A percentile compares a stretch with the other conserved stretches of the same genome.
phyloP scores from a whole-genome alignment of 208 protist species.

The Leishmania aethiopica region DNA sequence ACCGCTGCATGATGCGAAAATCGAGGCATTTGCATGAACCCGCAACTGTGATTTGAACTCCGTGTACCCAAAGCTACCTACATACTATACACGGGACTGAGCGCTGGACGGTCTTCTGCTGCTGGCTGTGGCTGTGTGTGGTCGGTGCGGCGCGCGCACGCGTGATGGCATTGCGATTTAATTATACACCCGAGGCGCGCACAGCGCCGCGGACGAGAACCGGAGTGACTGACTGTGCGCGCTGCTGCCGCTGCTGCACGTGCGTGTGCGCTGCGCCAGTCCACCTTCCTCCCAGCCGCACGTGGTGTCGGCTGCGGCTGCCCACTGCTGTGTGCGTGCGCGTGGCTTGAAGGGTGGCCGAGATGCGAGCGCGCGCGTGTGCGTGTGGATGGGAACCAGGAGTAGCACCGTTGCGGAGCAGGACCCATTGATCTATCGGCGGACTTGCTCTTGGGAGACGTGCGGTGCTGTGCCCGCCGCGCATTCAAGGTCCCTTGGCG shows the following conservation, averaged over 20 bases:
- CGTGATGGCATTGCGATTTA: slow-evolving; percentile 13
- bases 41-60: slow-evolving; percentile 21
- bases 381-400: slow-evolving; percentile 12
- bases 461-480: too few relatives aligned
- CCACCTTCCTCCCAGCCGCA: slow-evolving; percentile 7
- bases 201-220: not conserved
- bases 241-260: not conserved
- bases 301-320: slow-evolving; percentile 3
- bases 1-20: slow-evolving; percentile 9
- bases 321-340: slow-evolving; percentile 2
- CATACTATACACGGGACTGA: slow-evolving; percentile 24
- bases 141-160: not conserved
- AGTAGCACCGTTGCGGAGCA: slow-evolving; percentile 30
- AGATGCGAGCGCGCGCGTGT: not conserved
- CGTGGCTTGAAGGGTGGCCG: slow-evolving; percentile 6
- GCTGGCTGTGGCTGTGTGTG: slow-evolving; percentile 1
- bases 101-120: slow-evolving; percentile 8
- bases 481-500: too few relatives aligned
- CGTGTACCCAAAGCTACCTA: slow-evolving; percentile 24
- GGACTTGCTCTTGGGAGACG: slow-evolving; percentile 27
- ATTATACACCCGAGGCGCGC: slow-evolving; percentile 13
- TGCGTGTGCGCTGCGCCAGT: not conserved
- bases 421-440: slow-evolving; percentile 22
- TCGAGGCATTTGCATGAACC: slow-evolving; percentile 18
- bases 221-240: slow-evolving; percentile 1